Conservation (phyloP, 495 filamentous ascomycete species). For the Collariella sp. region DNA sequence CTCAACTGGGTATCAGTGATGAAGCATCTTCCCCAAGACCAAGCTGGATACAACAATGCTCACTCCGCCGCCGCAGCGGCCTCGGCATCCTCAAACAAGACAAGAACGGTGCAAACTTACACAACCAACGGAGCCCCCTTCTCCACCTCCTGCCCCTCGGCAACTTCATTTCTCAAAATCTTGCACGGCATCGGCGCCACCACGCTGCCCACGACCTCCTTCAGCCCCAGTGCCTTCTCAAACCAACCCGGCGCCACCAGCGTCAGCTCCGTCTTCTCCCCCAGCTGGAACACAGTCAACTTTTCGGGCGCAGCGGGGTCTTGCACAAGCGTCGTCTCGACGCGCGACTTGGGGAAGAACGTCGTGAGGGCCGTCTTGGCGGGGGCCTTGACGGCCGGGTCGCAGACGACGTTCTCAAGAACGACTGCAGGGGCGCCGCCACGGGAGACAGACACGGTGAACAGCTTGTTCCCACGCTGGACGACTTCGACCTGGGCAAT, state of each 20-base stretch:
- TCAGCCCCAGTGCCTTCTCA: slow-evolving; percentile 75
- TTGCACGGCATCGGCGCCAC: slow-evolving; percentile 90
- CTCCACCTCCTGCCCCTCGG: slow-evolving; percentile 68
- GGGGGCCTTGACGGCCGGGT: slow-evolving; percentile 18
- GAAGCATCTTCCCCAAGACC: no score
- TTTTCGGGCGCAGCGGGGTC: slow-evolving; percentile 49
- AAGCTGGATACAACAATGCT: no score
- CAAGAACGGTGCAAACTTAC: slow-evolving; percentile 46
- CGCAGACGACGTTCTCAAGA: slow-evolving; percentile 38
- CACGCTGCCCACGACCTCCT: slow-evolving; percentile 73
- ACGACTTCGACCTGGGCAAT: slow-evolving; percentile 50
- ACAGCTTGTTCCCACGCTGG: slow-evolving; percentile 54
- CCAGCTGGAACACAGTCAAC: slow-evolving; percentile 74
- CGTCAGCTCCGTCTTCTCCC: slow-evolving; percentile 63
- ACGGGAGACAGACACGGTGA: slow-evolving; percentile 55
- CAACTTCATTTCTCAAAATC: slow-evolving; percentile 73
- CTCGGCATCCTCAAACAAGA: slow-evolving; percentile 44
- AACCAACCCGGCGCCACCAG: slow-evolving; percentile 67
- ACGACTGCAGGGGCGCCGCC: slow-evolving; percentile 25
- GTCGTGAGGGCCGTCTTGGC: slow-evolving; percentile 38
- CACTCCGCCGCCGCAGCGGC: not conserved
- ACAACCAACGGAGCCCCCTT: slow-evolving; percentile 87
- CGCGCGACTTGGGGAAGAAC: slow-evolving; percentile 67
- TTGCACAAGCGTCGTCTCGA: slow-evolving; percentile 71
- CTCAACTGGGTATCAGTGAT: no score